Evolutionary conservation across 2,329 filamentous ascomycete genomes (phyloP).

Genomic region (Aspergillus sojae): DNA sequence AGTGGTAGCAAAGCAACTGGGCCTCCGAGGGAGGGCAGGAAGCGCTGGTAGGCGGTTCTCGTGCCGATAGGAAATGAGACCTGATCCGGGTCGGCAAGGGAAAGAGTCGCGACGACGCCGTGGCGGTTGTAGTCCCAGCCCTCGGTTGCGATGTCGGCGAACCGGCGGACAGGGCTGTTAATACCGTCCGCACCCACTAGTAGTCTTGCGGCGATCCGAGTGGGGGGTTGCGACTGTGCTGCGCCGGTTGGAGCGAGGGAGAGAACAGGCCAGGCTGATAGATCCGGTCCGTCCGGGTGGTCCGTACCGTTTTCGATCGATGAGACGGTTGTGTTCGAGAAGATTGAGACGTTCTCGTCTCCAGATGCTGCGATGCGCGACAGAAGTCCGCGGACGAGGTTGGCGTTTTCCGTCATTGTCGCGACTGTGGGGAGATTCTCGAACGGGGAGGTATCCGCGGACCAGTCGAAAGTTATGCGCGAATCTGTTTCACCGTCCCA

Average conservation of each 20-base stretch:
- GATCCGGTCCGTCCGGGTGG: slow-evolving; percentile 68
- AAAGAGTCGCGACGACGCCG: slow-evolving; percentile 86
- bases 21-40: slow-evolving; percentile 76
- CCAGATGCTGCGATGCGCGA: slow-evolving; percentile 70
- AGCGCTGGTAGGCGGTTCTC: slow-evolving; percentile 90
- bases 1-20: slow-evolving; percentile 90
- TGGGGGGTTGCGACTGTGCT: slow-evolving; percentile 35
- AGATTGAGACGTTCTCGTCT: slow-evolving; percentile 61
- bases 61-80: slow-evolving; percentile 38
- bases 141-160: slow-evolving; percentile 79
- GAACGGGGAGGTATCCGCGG: slow-evolving; percentile 47
- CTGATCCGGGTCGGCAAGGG: slow-evolving; percentile 57
- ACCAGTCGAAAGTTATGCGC: slow-evolving; percentile 85
- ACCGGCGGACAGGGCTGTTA: slow-evolving; percentile 88
- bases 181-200: slow-evolving; percentile 92
- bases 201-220: slow-evolving; percentile 74
- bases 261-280: slow-evolving; percentile 86
- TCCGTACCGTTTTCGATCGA: slow-evolving; percentile 74
- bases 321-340: slow-evolving; percentile 77
- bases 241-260: slow-evolving; percentile 62
- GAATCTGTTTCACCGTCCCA: slow-evolving; percentile 94
- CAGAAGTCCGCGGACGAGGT: slow-evolving; percentile 79
- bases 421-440: slow-evolving; percentile 69
- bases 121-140: slow-evolving; percentile 95
- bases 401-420: slow-evolving; percentile 95